Evolutionary conservation across 495 filamentous ascomycete genomes (phyloP).

Genomic region (Antarctomyces pellizariae): DNA sequence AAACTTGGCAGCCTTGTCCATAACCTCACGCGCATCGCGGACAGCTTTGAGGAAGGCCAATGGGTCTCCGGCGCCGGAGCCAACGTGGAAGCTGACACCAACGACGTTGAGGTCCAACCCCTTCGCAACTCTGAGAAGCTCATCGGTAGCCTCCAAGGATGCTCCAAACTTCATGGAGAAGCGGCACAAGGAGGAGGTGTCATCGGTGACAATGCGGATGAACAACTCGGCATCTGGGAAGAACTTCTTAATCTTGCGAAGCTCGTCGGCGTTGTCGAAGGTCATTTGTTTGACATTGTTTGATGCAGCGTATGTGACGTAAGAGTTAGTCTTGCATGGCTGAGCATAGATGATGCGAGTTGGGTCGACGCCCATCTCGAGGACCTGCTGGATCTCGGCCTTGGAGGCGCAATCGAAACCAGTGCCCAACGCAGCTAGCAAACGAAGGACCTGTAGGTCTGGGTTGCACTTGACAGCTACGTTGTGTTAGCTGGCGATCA

Average conservation of each 20-base stretch:
- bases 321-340: slow-evolving; percentile 97
- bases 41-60: slow-evolving; percentile 74
- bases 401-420: slow-evolving; percentile 98
- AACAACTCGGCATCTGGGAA: slow-evolving; percentile 78
- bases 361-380: slow-evolving; percentile 65
- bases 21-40: slow-evolving; percentile 65
- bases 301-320: slow-evolving; percentile 67
- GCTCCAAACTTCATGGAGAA: slow-evolving; percentile 95
- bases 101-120: slow-evolving; percentile 86
- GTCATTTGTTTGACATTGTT: slow-evolving; percentile 93
- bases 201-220: slow-evolving; percentile 86
- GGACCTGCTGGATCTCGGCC: slow-evolving; percentile 78
- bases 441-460: slow-evolving; percentile 66
- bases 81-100: slow-evolving; percentile 94
- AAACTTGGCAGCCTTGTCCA: slow-evolving; percentile 58
- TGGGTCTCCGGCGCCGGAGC: slow-evolving; percentile 84
- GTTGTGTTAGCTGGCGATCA: slow-evolving; percentile 10
- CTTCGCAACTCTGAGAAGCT: slow-evolving; percentile 60
- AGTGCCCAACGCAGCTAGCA: slow-evolving; percentile 68
- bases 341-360: slow-evolving; percentile 96
- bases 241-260: slow-evolving; percentile 86
- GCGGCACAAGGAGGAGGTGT: slow-evolving; percentile 79
- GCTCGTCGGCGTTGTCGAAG: slow-evolving; percentile 92
- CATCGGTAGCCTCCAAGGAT: slow-evolving; percentile 52
- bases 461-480: slow-evolving; percentile 96